Conservation (phyloP, 1,284 basidiomycete species). For the Apiotrichum laibachii region DNA sequence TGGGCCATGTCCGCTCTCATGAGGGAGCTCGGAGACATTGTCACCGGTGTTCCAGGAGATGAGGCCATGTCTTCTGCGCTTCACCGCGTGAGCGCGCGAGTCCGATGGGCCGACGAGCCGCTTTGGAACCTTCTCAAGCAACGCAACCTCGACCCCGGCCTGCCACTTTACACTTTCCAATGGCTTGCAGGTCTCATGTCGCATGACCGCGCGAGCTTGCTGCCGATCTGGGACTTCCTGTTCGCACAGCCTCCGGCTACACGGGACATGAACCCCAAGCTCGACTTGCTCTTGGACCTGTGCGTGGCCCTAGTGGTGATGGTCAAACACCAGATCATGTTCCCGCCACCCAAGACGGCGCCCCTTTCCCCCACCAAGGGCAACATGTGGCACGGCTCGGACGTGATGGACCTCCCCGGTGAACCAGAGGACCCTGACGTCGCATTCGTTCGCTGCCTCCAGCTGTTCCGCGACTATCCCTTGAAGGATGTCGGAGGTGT, state of each 20-base stretch:
- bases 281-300: constrained; percentile 41
- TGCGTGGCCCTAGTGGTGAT: constrained; percentile 43
- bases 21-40: constrained; percentile 32
- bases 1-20: constrained; percentile 44
- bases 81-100: constrained; percentile 27
- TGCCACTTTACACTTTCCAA: constrained; percentile 39
- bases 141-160: constrained; percentile 38
- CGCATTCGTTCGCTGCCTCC: constrained; percentile 29
- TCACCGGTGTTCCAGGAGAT: constrained; percentile 16
- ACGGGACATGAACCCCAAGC: constrained; percentile 30
- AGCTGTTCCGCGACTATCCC: constrained; percentile 34
- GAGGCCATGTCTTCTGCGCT: constrained; percentile 20
- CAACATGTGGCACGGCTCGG: constrained; percentile 16
- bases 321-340: constrained; percentile 26
- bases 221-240: constrained; percentile 46
- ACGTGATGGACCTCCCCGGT: constrained; percentile 8
- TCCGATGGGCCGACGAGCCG: constrained; percentile 44
- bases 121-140: constrained; percentile 27
- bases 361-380: constrained; percentile 7
- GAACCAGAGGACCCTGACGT: constrained; percentile 27
- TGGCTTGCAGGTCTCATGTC: constrained; percentile 41
- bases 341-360: constrained; percentile 7
- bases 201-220: constrained; percentile 29
- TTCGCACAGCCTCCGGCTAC: constrained; percentile 37
- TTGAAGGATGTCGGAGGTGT: constrained; percentile 33